phyloP scores from a whole-genome alignment of 2,329 filamentous ascomycete genomes.

The Cytospora chrysosperma region DNA sequence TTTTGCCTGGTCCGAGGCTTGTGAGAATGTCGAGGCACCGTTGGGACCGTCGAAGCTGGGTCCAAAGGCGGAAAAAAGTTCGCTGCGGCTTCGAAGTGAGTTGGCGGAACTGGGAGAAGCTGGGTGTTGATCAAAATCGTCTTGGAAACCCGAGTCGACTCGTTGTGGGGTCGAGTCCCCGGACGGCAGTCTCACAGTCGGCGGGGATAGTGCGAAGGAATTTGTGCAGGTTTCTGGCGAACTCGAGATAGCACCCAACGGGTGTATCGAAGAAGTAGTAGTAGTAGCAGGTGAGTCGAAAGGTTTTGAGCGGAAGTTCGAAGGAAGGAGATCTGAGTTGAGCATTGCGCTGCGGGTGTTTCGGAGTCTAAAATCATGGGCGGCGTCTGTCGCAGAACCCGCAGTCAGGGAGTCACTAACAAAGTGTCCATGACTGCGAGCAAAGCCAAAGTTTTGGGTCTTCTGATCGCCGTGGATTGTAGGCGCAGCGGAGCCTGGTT shows the following conservation, averaged over 20 bases:
- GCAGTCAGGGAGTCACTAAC: conserved; percentile 21
- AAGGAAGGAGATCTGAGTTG: conserved; percentile 26
- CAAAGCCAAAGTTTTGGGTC: conserved; percentile 12
- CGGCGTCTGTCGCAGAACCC: conserved; percentile 29
- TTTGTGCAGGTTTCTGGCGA: conserved; percentile 30
- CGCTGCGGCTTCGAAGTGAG: conserved; percentile 26
- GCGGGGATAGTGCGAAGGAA: conserved; percentile 34
- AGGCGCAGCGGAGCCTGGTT: conserved; percentile 19
- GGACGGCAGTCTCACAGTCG: conserved; percentile 25
- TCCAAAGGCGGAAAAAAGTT: conserved; percentile 26
- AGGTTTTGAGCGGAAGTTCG: conserved; percentile 18
- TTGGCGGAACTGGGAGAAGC: conserved; percentile 14
- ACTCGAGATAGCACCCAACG: conserved; percentile 10
- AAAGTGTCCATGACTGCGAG: conserved; percentile 15
- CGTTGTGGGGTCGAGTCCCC: conserved; percentile 22
- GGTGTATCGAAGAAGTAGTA: conserved; percentile 21
- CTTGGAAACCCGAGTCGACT: conserved; percentile 17
- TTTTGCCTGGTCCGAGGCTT: conserved; percentile 26
- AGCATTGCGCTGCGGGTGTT: conserved; percentile 27
- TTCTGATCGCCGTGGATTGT: conserved; percentile 12
- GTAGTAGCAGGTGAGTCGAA: conserved; percentile 15
- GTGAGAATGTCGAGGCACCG: conserved; percentile 16
- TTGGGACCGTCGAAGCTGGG: conserved; percentile 25
- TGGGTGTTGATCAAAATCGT: conserved; percentile 22
- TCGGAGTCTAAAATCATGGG: conserved; percentile 24